phyloP scores from a whole-genome alignment of 2,329 filamentous ascomycete genomes.

The Helicocarpus griseus region DNA sequence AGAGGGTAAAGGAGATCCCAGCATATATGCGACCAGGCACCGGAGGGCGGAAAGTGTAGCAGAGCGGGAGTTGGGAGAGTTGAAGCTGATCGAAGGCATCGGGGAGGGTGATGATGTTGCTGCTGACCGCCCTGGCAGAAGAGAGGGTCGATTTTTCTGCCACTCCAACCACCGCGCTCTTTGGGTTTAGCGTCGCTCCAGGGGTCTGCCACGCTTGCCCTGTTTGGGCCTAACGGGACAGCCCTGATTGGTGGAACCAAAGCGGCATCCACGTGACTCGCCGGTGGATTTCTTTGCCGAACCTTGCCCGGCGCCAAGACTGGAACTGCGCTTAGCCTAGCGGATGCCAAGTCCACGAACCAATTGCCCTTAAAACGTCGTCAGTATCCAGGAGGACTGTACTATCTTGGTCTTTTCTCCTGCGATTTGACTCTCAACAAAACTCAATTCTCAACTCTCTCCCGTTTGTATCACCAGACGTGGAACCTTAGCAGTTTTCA shows the following conservation, averaged over 20 bases:
- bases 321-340: neutral
- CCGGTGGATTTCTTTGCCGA: neutral
- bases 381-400: too few species aligned
- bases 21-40: slow-evolving; percentile 1
- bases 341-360: neutral
- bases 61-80: neutral
- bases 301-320: neutral
- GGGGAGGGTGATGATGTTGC: slow-evolving; percentile 4
- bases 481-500: too few species aligned
- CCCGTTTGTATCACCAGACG: too few species aligned
- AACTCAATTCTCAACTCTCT: too few species aligned
- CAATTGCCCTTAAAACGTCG: too few species aligned
- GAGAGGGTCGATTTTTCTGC: slow-evolving; percentile 3
- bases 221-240: neutral
- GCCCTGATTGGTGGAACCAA: neutral
- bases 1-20: neutral
- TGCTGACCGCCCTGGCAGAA: neutral
- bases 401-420: too few species aligned
- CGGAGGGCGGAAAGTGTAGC: neutral
- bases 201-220: neutral
- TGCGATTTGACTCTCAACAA: too few species aligned
- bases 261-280: neutral
- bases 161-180: neutral
- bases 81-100: neutral
- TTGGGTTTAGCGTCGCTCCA: neutral